Base-by-base conservation (phyloP, 345 rosid species). In the Rhizophora mangle region DNA sequence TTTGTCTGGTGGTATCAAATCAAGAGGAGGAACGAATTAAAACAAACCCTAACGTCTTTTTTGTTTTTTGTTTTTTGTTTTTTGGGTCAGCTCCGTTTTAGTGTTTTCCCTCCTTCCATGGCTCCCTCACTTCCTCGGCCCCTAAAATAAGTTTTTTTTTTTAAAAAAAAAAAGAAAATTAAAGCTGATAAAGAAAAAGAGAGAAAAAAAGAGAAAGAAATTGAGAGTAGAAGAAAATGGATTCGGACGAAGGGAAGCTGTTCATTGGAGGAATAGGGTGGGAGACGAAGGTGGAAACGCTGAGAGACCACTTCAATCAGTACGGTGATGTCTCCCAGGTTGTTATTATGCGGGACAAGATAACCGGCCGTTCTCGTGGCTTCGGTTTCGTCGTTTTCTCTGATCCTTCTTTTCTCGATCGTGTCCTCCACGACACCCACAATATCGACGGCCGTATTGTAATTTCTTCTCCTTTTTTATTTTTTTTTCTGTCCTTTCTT, bases 321-420 rank as follows among this genome's bases (percentile, higher is more conserved):
- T 76, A 76, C 61, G 80, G 80, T 0, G 80, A 76, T 13, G 76
- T 76, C 39, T 62, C 75, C 18, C 76, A 76, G 67, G 68, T 49
- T 29, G 72, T 76, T 8, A 67, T 76, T 4, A 76, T 76, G 80
- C 74, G 72, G 6, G 80, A 76, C 68, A 76, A 71, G 47, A 66
- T 68, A 20, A 76, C 80, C n/a, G 80, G 76, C 18, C 68, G 76
- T 6, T 72, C 80, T 62, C 74, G 76, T 26, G 76, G 80, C 29
- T 76, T 76, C 30, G 76, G 80, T 56, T 76, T 76, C 54, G 68
- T 76, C 18, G 72, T 71, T 24, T 76, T 71, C 67, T 70, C 80
- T 6, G 80, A 76, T 67, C 75, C 75, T 62, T 67, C 75, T 26
- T 8, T 71, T 27, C 72, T 76, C 43, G 76, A 71, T 63, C 68